A percentile compares a stretch with the other conserved stretches of the same genome.
Evolutionary conservation across 306 rosid genomes (phyloP).

Genomic region (Leucaena leucocephala): DNA sequence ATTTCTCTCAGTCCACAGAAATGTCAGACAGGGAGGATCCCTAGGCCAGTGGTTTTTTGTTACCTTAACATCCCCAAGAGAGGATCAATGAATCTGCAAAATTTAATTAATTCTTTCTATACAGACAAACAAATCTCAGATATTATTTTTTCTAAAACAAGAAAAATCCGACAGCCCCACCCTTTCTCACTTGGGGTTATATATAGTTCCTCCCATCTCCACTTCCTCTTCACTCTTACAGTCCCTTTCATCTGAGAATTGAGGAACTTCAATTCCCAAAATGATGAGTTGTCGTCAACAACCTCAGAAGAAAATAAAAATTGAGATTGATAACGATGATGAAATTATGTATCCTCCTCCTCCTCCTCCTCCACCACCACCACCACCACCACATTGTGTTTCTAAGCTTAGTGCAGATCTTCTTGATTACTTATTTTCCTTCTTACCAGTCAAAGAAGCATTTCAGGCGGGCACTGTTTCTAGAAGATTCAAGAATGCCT

Average conservation of each 20-base stretch:
- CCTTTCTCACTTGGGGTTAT: not conserved
- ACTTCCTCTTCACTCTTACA: not conserved
- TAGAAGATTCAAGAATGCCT: not conserved
- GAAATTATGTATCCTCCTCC: not conserved
- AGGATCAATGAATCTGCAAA: not conserved
- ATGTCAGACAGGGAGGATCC: not conserved
- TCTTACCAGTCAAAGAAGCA: constrained; percentile 40
- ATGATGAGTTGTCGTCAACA: constrained; percentile 8
- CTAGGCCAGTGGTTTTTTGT: not conserved
- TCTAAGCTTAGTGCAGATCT: constrained; percentile 14
- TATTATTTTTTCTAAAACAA: not conserved
- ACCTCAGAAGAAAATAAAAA: constrained; percentile 11
- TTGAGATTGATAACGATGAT: not conserved
- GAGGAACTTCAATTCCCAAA: not conserved
- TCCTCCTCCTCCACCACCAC: not conserved
- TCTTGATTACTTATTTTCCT: constrained; percentile 29
- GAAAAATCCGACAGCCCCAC: not conserved
- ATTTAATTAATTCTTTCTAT: not conserved
- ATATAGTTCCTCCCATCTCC: not conserved
- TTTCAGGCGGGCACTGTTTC: not conserved
- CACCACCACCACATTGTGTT: not conserved
- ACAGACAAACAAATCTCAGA: not conserved
- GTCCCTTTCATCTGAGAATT: not conserved
- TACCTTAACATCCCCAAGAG: not conserved
- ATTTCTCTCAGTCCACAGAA: not conserved